phyloP scores from a whole-genome alignment of 2,329 filamentous ascomycete species.

The Dactylellina sp. region DNA sequence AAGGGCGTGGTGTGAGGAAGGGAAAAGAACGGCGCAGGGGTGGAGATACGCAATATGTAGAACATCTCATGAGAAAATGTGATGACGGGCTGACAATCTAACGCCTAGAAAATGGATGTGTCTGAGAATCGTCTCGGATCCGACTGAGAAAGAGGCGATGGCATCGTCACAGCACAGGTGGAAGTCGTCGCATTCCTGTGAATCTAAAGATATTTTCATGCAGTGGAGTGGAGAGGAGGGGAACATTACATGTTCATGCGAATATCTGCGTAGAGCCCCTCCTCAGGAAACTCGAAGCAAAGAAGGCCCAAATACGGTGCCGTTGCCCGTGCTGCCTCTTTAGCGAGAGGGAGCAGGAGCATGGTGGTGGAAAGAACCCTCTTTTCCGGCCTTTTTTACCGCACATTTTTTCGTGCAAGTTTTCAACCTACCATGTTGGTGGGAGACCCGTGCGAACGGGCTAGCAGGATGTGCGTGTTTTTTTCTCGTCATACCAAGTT shows the following conservation, averaged over 20 bases:
- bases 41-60: slow-evolving; percentile 57
- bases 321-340: slow-evolving; percentile 47
- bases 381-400: slow-evolving; percentile 42
- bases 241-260: slow-evolving; percentile 42
- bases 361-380: slow-evolving; percentile 27
- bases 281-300: slow-evolving; percentile 40
- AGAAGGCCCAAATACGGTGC: slow-evolving; percentile 37
- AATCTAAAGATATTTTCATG: slow-evolving; percentile 40
- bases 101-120: slow-evolving; percentile 32
- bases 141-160: slow-evolving; percentile 40
- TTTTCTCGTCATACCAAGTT: slow-evolving; percentile 56
- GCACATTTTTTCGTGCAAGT: slow-evolving; percentile 30
- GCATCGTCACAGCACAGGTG: slow-evolving; percentile 46
- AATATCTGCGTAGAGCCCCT: slow-evolving; percentile 49
- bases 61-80: slow-evolving; percentile 50
- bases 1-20: slow-evolving; percentile 50
- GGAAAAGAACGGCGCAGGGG: slow-evolving; percentile 42
- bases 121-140: slow-evolving; percentile 56
- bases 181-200: slow-evolving; percentile 47
- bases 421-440: slow-evolving; percentile 55
- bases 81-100: slow-evolving; percentile 41
- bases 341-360: slow-evolving; percentile 28
- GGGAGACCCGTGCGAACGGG: slow-evolving; percentile 56
- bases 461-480: slow-evolving; percentile 48
- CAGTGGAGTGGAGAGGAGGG: slow-evolving; percentile 48